These are phyloP conservation scores for Talaromyces amestolkiae DNA, from an alignment of 2,329 filamentous ascomycete species.

Conservation along the genomic window DNA sequence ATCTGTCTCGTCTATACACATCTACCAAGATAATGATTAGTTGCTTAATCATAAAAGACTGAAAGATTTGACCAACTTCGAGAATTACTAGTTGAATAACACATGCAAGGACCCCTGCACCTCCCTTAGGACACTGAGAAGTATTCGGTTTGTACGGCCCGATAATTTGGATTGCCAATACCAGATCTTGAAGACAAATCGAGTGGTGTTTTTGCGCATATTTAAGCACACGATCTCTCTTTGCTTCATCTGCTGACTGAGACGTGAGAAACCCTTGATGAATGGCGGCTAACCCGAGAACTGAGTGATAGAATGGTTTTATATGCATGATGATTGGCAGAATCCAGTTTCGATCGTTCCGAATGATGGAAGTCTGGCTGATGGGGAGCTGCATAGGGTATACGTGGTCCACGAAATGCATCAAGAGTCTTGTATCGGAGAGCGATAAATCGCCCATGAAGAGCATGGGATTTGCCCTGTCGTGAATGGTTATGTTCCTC, in stretches of 20 bases:
- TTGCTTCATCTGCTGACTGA: neutral
- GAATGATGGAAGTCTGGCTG: neutral
- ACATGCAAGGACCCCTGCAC: constrained; percentile 6
- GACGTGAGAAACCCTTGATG: constrained; percentile 8
- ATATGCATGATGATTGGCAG: constrained; percentile 9
- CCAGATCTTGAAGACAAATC: neutral
- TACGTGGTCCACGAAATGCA: constrained; percentile 8
- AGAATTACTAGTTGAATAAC: constrained; percentile 9
- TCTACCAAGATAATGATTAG: neutral
- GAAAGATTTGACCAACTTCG: neutral
- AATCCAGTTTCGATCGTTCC: constrained; percentile 4
- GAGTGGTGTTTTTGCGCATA: constrained; percentile 10
- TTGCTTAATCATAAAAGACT: neutral
- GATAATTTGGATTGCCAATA: neutral
- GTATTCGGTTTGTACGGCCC: neutral
- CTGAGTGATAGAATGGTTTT: constrained; percentile 9
- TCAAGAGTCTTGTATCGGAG: constrained; percentile 8
- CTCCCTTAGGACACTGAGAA: neutral
- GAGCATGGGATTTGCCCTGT: constrained; percentile 3
- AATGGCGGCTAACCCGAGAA: neutral
- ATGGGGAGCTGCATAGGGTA: constrained; percentile 5
- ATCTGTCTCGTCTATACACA: constrained; percentile 9
- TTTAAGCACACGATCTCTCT: neutral
- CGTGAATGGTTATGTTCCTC: neutral
- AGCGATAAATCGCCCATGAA: neutral